These are phyloP conservation scores for Davidsoniella virescens DNA, from an alignment of 2,329 filamentous ascomycete genomes.

Conservation along the genomic window DNA sequence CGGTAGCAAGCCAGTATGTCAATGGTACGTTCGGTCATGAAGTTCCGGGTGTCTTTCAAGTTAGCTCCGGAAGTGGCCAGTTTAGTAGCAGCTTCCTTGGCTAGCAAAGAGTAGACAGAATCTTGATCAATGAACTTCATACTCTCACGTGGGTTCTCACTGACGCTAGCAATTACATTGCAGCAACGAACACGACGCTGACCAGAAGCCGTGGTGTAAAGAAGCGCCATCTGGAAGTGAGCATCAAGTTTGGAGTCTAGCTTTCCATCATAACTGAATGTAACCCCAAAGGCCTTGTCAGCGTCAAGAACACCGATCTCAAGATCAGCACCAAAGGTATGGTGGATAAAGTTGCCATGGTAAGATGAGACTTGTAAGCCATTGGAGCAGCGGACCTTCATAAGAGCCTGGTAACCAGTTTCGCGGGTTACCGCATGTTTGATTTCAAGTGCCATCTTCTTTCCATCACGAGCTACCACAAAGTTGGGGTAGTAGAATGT, in stretches of 20 bases:
- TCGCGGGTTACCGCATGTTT: conserved; percentile 74
- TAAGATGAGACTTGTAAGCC: conserved; percentile 88
- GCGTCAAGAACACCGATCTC: conserved; percentile 86
- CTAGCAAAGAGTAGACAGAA: conserved; percentile 71
- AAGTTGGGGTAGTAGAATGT: conserved; percentile 97
- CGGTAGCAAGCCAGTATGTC: conserved; percentile 85
- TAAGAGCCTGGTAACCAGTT: conserved; percentile 86
- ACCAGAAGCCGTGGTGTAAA: conserved; percentile 84
- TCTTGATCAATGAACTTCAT: conserved; percentile 96
- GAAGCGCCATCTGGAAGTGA: conserved; percentile 87
- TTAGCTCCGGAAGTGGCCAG: conserved; percentile 51
- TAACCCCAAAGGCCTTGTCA: conserved; percentile 82
- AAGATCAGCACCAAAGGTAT: conserved; percentile 85
- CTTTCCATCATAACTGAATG: conserved; percentile 92
- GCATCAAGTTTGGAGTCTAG: conserved; percentile 93
- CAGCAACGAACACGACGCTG: conserved; percentile 82
- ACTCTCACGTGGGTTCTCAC: conserved; percentile 63
- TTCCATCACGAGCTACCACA: conserved; percentile 66
- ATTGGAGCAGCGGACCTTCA: conserved; percentile 98
- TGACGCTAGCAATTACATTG: conserved; percentile 86
- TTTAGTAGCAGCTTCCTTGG: conserved; percentile 86
- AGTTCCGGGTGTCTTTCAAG: conserved; percentile 71
- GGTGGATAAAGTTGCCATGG: conserved; percentile 90
- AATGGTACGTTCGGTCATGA: conserved; percentile 77
- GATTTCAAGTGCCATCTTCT: conserved; percentile 73